Base-by-base conservation (phyloP, 2,329 filamentous ascomycete species). In the Colletotrichum theobromicola region DNA sequence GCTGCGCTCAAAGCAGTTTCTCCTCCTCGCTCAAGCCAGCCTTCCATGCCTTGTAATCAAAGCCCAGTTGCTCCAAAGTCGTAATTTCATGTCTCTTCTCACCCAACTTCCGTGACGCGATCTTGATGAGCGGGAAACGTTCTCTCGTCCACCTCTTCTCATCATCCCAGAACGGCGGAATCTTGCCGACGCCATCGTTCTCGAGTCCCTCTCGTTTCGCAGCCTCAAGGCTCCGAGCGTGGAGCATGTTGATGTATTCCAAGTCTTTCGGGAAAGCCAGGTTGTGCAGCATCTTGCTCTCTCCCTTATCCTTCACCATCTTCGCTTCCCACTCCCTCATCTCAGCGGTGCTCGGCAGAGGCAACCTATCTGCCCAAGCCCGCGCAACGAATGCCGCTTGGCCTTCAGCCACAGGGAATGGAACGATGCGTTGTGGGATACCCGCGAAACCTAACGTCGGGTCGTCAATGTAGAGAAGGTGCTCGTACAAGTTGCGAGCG, bases 361-460 rank as follows among this genome's bases (percentile, higher is more conserved):
- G 65, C 0, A 95, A 83, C 0, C 92, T 87, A 0, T 90, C 90
- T 0, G 93, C 89, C 85, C 91, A 94, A 0, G 94, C 87, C 2
- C 93, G 88, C 0, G 93, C 90, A 18, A 95, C 85, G 2, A 93
- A 89, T 0, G 93, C 91, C 3, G 89, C 88, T 79, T 96, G 94
- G 2, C 89, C 91, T 81, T 96, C 93, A 0, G 91, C 89, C 8
- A 94, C 80, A 0, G 93, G 92, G 76, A 95, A 95, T 0, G 94
- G 94, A 4, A 95, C 92, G 30, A 95, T 88, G 64, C 92, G 91
- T 78, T 94, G 92, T 5, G 90, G 90, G 13, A 95, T 84, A 1
- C 88, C 90, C 4, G 93, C 87, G 79, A 95, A 93, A 0, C 89
- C 90, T 0, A 96, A 85, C 0, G 92, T 94, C 0, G 93, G 93